Base-by-base conservation (phyloP, 129 eudicot species). In the Dittrichia graveolens region DNA sequence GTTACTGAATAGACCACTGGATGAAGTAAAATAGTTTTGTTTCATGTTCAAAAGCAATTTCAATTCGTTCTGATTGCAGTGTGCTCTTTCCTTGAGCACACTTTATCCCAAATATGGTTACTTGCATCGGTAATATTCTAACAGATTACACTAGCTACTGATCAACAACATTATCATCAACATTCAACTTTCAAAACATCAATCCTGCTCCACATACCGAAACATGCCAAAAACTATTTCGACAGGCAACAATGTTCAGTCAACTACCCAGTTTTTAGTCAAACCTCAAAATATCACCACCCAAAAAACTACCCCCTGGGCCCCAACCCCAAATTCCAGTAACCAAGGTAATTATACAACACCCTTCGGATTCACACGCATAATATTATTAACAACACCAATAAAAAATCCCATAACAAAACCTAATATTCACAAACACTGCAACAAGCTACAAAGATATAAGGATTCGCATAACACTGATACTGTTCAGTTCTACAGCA, bases 201-300 rank as follows among this genome's bases (percentile, higher is more conserved):
- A 38, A 37, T 39, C 44, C 39, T 52, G 11, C 42, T 56, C 3
- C 75, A 70, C 64, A 54, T 3, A 35, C 46, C 10, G 9, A 5
- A 12, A 16, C 56, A 42, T 8, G 41, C 54, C 65, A 16, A 42
- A 69, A 49, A 31, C 46, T 46, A 35, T n/a, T 68, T 50, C 37
- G 8, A 49, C 37, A 50, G 3, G 5, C 63, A 15, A 69, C 50
- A 19, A 10, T 50, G 35, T 52, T 48, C n/a, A 61, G 71, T 68
- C 65, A 73, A 55, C 74, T 54, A 38, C 41, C 67, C 14, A 53
- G 52, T 12, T 64, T 14, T 55, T 24, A 65, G 44, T 75, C 79
- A 75, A 75, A 35, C 78, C 72, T 64, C 14, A 0, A 24, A 5
- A 14, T 14, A 43, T 31, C 41, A 34, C 14, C 42, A 60, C 58